phyloP scores from a whole-genome alignment of 1,284 basidiomycete genomes.

The Microbotryomycetes sp. region DNA sequence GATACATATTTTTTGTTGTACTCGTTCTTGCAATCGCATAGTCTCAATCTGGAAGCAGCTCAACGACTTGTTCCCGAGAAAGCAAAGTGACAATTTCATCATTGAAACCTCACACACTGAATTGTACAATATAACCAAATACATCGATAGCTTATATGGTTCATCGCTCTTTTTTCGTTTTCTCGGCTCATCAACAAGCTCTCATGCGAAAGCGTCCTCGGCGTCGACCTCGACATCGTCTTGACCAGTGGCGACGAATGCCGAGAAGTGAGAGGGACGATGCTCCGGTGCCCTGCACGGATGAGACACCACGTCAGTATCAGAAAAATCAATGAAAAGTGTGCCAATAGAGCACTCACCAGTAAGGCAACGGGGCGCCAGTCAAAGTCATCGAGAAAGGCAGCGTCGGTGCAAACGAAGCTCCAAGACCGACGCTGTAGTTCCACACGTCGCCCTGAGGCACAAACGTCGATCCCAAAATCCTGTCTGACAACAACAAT shows the following conservation, averaged over 20 bases:
- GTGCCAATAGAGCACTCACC: conserved; percentile 60
- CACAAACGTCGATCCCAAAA: conserved; percentile 43
- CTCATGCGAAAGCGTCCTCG: conserved; percentile 17
- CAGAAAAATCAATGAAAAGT: conserved; percentile 53
- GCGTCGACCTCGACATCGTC: conserved; percentile 11
- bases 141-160: too few species aligned
- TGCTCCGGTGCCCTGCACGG: conserved; percentile 12
- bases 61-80: too few species aligned
- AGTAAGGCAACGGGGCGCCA: conserved; percentile 88
- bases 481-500: conserved; percentile 84
- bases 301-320: too few species aligned
- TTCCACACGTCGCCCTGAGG: conserved; percentile 75
- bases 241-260: conserved; percentile 21
- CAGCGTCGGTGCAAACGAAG: conserved; percentile 79
- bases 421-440: conserved; percentile 59
- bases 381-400: conserved; percentile 73
- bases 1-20: too few species aligned
- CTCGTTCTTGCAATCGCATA: too few species aligned
- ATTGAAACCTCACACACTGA: too few species aligned
- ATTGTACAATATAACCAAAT: too few species aligned
- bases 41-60: too few species aligned
- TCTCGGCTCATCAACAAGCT: too few species aligned
- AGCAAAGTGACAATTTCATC: too few species aligned
- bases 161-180: too few species aligned
- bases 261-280: conserved; percentile 18